Conservation (phyloP, 768 basidiomycete genomes). For the Mycena sanguinolenta region DNA sequence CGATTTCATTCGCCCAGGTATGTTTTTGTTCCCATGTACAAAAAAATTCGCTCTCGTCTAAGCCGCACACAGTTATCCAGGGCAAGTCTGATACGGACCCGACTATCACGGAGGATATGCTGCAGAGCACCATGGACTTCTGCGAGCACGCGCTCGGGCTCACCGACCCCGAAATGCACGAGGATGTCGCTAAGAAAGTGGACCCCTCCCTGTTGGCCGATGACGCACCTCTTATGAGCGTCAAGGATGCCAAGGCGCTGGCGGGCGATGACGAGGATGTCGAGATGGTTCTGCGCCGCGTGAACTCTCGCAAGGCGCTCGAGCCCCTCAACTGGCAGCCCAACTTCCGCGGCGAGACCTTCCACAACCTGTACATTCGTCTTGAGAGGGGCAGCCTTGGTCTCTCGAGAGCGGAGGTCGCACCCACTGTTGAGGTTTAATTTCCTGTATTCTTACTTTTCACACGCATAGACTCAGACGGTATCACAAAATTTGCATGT, state of each 20-base stretch:
- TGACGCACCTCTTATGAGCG: slow-evolving; percentile 9
- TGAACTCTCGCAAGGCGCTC: slow-evolving; percentile 38
- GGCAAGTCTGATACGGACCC: slow-evolving; percentile 3
- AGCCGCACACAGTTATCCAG: slow-evolving; percentile 7
- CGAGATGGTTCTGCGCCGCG: slow-evolving; percentile 6
- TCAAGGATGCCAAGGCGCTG: slow-evolving; percentile 1
- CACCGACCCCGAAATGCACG: slow-evolving; percentile 2
- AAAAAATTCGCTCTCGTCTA: too few species aligned
- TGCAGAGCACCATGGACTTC: slow-evolving; percentile 21
- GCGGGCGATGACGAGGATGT: slow-evolving; percentile 26
- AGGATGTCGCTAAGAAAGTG: not conserved
- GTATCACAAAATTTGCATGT: too few species aligned
- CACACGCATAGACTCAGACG: too few species aligned
- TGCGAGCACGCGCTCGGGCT: not conserved
- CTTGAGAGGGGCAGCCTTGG: slow-evolving; percentile 39
- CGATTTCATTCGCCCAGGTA: slow-evolving; percentile 53
- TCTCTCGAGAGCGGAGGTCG: not conserved
- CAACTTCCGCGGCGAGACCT: slow-evolving; percentile 34
- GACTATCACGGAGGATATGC: not conserved
- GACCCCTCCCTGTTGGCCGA: not conserved
- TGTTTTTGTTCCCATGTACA: not conserved
- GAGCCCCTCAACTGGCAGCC: slow-evolving; percentile 36
- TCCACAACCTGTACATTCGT: slow-evolving; percentile 33
- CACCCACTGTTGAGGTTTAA: too few species aligned
- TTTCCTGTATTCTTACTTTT: too few species aligned